Percentiles rank a stretch among this genome's conserved stretches.
These are phyloP conservation scores for Talaromyces sp. DNA, from an alignment of 2,329 filamentous ascomycete species.

Conservation along the genomic window DNA sequence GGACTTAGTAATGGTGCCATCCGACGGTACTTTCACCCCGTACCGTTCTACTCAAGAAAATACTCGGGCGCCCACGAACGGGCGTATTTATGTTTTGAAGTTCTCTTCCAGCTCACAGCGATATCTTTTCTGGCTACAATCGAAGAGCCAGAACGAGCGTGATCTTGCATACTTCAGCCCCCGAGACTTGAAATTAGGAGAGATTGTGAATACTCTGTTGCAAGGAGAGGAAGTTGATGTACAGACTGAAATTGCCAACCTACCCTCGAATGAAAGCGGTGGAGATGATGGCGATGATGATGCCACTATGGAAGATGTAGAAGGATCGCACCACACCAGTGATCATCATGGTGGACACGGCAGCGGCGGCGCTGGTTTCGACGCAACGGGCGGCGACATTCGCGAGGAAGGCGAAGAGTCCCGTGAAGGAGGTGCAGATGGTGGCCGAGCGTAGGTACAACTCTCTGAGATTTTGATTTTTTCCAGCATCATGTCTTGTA, in stretches of 20 bases:
- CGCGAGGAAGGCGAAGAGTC: slow-evolving; percentile 84
- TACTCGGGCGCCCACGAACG: slow-evolving; percentile 68
- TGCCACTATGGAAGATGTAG: slow-evolving; percentile 75
- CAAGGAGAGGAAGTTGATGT: slow-evolving; percentile 89
- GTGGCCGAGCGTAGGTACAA: slow-evolving; percentile 97
- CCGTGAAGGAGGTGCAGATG: slow-evolving; percentile 90
- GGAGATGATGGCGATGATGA: slow-evolving; percentile 61
- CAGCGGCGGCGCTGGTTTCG: slow-evolving; percentile 78
- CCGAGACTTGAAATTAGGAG: slow-evolving; percentile 79
- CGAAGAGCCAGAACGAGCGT: slow-evolving; percentile 71
- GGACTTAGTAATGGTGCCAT: slow-evolving; percentile 90
- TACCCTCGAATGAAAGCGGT: slow-evolving; percentile 50
- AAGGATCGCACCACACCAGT: slow-evolving; percentile 58
- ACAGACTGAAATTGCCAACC: slow-evolving; percentile 64
- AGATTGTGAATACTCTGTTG: slow-evolving; percentile 78
- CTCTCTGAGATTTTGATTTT: slow-evolving; percentile 32
- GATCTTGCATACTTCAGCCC: slow-evolving; percentile 77
- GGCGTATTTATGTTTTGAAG: slow-evolving; percentile 88
- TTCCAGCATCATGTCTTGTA: slow-evolving; percentile 2
- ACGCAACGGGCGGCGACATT: slow-evolving; percentile 85
- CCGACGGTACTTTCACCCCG: slow-evolving; percentile 80
- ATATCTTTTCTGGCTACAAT: slow-evolving; percentile 95
- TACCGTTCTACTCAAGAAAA: slow-evolving; percentile 63
- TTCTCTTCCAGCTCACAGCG: slow-evolving; percentile 89
- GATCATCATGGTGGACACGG: slow-evolving; percentile 56